These are phyloP conservation scores for Globisporangium sylvaticum DNA, from an alignment of 352 stramenopile species.

Conservation along the genomic window DNA sequence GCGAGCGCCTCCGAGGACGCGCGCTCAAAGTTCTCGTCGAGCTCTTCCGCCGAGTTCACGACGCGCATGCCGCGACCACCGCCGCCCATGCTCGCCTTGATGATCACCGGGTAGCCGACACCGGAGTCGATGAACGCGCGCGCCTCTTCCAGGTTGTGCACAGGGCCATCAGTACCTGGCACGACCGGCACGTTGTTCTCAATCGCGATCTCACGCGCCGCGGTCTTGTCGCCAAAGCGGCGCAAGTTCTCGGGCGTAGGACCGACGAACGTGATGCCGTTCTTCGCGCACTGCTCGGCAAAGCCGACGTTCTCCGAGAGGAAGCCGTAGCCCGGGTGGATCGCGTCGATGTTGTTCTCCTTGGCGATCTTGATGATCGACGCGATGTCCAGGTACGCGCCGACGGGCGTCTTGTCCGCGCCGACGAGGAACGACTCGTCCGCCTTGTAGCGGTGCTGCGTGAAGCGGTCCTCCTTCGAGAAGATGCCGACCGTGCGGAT, in stretches of 20 bases:
- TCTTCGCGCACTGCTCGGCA: conserved; percentile 87
- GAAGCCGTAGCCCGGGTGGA: conserved; percentile 98
- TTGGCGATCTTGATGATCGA: conserved; percentile 92
- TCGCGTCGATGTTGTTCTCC: conserved; percentile 91
- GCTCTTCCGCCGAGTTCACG: conserved; percentile 75
- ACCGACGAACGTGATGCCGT: conserved; percentile 94
- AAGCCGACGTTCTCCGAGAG: conserved; percentile 96
- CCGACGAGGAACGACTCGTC: conserved; percentile 95
- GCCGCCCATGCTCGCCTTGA: conserved; percentile 97
- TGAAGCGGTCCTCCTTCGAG: conserved; percentile 93
- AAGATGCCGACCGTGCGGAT: conserved; percentile 90
- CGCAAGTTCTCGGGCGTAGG: conserved; percentile 92
- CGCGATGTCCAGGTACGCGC: conserved; percentile 94
- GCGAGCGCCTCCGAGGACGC: conserved; percentile 84
- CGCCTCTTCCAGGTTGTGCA: conserved; percentile 87
- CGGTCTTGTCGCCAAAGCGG: conserved; percentile 89
- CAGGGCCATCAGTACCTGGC: conserved; percentile 87
- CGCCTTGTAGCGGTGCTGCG: conserved; percentile 96
- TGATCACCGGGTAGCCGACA: conserved; percentile 95
- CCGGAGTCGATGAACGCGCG: conserved; percentile 87
- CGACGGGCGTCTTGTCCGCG: conserved; percentile 89
- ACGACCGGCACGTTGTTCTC: conserved; percentile 87
- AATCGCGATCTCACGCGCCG: conserved; percentile 86
- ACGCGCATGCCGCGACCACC: conserved; percentile 97
- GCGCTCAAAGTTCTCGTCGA: conserved; percentile 86